Evolutionary conservation across 805 yeast species (phyloP).

Genomic region (Spencermartinsiella europaea): DNA sequence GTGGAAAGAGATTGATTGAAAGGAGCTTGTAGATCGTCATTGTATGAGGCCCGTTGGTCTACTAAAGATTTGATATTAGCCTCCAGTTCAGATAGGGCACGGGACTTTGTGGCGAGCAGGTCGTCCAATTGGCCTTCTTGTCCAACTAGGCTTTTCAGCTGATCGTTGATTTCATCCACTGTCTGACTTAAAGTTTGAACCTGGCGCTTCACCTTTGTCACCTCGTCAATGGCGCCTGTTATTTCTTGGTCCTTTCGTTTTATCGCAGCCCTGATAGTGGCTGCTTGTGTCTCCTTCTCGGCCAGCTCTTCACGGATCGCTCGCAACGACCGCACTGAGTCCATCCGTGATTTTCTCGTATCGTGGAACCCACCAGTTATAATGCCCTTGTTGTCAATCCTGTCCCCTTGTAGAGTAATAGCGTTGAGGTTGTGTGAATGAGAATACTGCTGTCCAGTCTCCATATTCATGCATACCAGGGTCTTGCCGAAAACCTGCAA

Average conservation of each 20-base stretch:
- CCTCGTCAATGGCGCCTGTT: constrained; percentile 43
- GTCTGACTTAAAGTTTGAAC: constrained; percentile 8
- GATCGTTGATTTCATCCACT: constrained; percentile 22
- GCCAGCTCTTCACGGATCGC: constrained; percentile 47
- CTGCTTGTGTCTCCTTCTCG: constrained; percentile 37
- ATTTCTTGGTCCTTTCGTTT: constrained; percentile 47
- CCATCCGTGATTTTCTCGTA: constrained; percentile 60
- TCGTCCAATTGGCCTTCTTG: constrained; percentile 21
- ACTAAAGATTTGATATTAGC: constrained; percentile 34
- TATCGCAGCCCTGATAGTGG: constrained; percentile 36
- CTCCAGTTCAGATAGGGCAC: constrained; percentile 40
- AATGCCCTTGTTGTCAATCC: constrained; percentile 78
- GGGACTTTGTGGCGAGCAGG: constrained; percentile 24
- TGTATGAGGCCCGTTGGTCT: constrained; percentile 41
- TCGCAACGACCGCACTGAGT: constrained; percentile 54
- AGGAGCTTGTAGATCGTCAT: constrained; percentile 46
- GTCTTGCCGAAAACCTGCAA: constrained; percentile 77
- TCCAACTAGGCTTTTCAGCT: not conserved
- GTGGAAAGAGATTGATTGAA: constrained; percentile 50
- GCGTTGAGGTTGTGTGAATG: constrained; percentile 58
- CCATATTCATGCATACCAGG: constrained; percentile 67
- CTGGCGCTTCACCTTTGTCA: constrained; percentile 31
- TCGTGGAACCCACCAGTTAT: constrained; percentile 86
- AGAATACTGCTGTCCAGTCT: constrained; percentile 63
- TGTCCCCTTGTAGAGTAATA: constrained; percentile 88